Percentiles rank a stretch among this genome's conserved stretches.
These are phyloP conservation scores for Plasmodium ovale DNA, from an alignment of 169 alveolate genomes.

Conservation along the genomic window DNA sequence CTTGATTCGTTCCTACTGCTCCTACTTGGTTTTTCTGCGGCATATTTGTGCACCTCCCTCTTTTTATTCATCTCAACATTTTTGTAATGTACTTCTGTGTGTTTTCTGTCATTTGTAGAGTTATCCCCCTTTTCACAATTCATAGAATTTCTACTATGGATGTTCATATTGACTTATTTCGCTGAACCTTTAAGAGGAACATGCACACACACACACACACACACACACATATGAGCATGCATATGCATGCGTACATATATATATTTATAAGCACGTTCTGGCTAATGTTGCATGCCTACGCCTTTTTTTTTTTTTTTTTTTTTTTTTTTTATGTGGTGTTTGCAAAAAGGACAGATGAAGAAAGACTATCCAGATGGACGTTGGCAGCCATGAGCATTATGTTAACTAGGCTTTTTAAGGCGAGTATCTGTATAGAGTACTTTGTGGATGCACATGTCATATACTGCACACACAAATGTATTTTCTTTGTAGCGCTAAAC, in stretches of 20 bases:
- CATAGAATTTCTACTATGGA: neutral
- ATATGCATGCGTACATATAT: neutral
- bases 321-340: no score
- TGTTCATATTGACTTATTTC: neutral
- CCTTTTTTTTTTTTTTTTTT: no score
- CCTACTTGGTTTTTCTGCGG: neutral
- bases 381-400: no score
- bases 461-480: no score
- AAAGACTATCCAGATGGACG: no score
- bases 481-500: no score
- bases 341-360: no score
- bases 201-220: neutral
- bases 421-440: no score
- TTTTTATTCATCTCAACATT: neutral
- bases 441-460: no score
- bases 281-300: no score
- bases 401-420: no score
- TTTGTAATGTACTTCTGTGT: neutral
- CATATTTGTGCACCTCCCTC: neutral
- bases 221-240: neutral
- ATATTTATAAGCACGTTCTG: neutral
- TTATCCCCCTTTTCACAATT: neutral
- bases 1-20: neutral
- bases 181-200: neutral
- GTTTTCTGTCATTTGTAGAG: neutral